Conservation (phyloP, 176 grass and related monocot genomes). For the Raddia distichophylla region DNA sequence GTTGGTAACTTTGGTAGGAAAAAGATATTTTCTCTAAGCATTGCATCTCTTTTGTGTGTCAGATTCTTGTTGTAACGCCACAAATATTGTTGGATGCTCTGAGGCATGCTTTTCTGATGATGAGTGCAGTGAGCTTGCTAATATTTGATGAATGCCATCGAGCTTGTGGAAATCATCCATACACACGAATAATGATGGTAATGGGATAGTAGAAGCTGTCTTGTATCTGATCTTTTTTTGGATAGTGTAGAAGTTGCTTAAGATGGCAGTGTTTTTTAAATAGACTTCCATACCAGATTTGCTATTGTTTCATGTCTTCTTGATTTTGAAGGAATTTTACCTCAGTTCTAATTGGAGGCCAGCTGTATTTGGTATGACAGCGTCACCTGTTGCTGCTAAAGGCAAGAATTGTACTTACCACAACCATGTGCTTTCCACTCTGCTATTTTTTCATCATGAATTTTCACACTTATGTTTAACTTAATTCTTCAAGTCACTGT, state of each 20-base stretch:
- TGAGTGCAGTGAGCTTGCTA: slow-evolving; percentile 47
- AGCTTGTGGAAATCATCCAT: slow-evolving; percentile 69
- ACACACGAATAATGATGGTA: slow-evolving; percentile 69
- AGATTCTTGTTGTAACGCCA: slow-evolving; percentile 66
- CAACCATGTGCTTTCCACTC: neutral
- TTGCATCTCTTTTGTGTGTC: slow-evolving; percentile 11
- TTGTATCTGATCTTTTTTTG: neutral
- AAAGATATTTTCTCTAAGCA: slow-evolving; percentile 1
- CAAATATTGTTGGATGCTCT: slow-evolving; percentile 68
- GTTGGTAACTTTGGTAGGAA: slow-evolving; percentile 1
- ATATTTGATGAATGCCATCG: slow-evolving; percentile 78
- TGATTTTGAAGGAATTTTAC: slow-evolving; percentile 63
- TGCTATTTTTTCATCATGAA: neutral
- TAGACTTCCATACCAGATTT: neutral
- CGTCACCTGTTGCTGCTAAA: slow-evolving; percentile 56
- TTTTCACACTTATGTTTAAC: neutral
- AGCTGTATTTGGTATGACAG: slow-evolving; percentile 68
- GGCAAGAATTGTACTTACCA: slow-evolving; percentile 36
- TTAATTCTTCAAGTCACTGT: slow-evolving; percentile 14
- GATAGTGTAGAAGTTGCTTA: slow-evolving; percentile 11
- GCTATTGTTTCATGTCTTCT: slow-evolving; percentile 15
- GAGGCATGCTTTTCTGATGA: slow-evolving; percentile 59
- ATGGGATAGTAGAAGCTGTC: neutral
- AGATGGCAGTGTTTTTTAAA: slow-evolving; percentile 8
- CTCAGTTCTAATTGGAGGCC: slow-evolving; percentile 50